Evolutionary conservation across 2,329 filamentous ascomycete genomes (phyloP), one percentile per base, ranked within the genome.

Genomic region (Akanthomyces uredinophilus): DNA sequence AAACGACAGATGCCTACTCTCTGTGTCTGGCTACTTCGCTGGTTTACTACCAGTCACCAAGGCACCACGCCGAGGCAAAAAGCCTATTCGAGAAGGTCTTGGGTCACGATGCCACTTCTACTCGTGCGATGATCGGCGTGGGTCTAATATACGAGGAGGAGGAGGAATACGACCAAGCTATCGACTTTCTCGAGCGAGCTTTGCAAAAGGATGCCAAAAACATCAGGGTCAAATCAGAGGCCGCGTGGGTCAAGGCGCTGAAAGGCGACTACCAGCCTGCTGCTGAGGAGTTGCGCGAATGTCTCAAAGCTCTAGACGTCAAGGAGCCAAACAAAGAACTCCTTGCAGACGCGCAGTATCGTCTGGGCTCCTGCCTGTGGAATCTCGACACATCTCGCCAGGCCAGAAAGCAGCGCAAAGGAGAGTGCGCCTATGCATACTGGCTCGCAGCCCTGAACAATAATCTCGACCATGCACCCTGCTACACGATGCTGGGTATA

Each of bases 121-220:
- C 92, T 0, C 78, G 87, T 35, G 93, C 93, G 2, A 79, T 99
- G 64, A 90, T 98, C 51, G 95, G 95, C 0, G 86, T 97, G 39
- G 96, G 95, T 1, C 77, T 98, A 27, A 94, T 99, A 46, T 88
- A 93, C 52, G 92, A 97, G 73, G 95, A 98, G 68, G 92, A 96
- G 66, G 89, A 96, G 69, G 90, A 98, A 65, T 97, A 91, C 69
- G 81, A 84, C 52, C 83, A 91, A 69, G 95, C 96, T 0, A 86
- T 93, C 44, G 84, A 89, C 32, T 97, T 96, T 69, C 77, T 99
- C 14, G 83, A 83, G 44, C 85, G 91, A 65, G 95, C 95, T 1
- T 73, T 96, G 29, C 73, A 87, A 65, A 85, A 90, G 27, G 91
- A 96, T 70, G 78, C 82, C 2, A 78, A 79, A 13, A 96, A 97